Conservation (phyloP, 2,329 filamentous ascomycete genomes). For the Talaromyces sp. region DNA sequence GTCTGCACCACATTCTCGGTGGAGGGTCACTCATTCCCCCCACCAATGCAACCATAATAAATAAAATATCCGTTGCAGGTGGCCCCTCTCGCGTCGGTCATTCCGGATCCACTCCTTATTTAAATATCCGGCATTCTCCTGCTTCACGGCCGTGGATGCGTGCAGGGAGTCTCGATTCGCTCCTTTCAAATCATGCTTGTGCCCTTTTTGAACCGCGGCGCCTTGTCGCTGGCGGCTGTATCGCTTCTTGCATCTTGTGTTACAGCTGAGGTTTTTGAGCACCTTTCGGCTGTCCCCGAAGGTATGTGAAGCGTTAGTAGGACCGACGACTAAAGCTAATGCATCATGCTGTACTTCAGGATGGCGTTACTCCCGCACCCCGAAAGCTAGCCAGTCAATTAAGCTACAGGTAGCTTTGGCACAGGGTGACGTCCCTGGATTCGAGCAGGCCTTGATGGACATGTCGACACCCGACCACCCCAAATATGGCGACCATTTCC, state of each 20-base stretch:
- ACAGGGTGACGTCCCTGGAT: conserved; percentile 36
- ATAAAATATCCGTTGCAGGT: conserved; percentile 9
- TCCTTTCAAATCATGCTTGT: conserved; percentile 28
- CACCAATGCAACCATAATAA: conserved; percentile 30
- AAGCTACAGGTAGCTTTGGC: conserved; percentile 40
- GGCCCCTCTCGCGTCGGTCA: conserved; percentile 14
- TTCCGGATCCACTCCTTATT: conserved; percentile 10
- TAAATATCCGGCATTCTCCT: conserved; percentile 17
- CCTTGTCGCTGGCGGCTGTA: conserved; percentile 33
- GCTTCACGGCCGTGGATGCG: background rate
- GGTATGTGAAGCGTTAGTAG: conserved; percentile 24
- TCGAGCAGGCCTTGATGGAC: conserved; percentile 52
- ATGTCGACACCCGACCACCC: conserved; percentile 54
- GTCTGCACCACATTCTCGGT: conserved; percentile 14
- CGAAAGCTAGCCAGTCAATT: conserved; percentile 29
- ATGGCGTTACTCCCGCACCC: conserved; percentile 36
- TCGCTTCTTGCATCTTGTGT: conserved; percentile 33
- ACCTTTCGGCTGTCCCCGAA: conserved; percentile 35
- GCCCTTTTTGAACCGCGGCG: conserved; percentile 28
- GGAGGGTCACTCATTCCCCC: conserved; percentile 15
- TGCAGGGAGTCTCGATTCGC: conserved; percentile 6
- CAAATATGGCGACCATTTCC: conserved; percentile 55
- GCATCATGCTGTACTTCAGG: conserved; percentile 20
- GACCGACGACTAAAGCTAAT: background rate
- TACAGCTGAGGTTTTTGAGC: conserved; percentile 39